Evolutionary conservation across 148 eudicot genomes (phyloP).

Genomic region (Polygonum aviculare): DNA sequence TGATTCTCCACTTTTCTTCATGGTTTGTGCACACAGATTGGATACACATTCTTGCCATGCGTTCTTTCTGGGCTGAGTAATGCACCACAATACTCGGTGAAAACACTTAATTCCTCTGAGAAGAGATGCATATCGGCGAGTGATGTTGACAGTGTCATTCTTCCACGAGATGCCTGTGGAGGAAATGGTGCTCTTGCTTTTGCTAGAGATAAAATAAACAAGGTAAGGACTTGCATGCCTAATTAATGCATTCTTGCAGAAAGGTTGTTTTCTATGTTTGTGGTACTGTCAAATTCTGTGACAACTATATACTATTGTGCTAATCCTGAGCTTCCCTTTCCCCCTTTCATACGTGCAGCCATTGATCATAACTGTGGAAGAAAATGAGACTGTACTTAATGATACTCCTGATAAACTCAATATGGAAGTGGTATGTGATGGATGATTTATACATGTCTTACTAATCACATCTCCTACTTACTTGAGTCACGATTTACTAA

Average conservation of each 20-base stretch:
- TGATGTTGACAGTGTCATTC: conserved; percentile 89
- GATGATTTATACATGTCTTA: not conserved
- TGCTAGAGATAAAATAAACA: conserved; percentile 39
- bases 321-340: not conserved
- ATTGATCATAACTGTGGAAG: conserved; percentile 74
- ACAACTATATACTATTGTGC: not conserved
- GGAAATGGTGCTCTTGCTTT: conserved; percentile 82
- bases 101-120: conserved; percentile 22
- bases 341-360: conserved; percentile 44
- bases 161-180: conserved; percentile 74
- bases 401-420: conserved; percentile 75
- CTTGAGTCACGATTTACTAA: not conserved
- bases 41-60: conserved; percentile 94
- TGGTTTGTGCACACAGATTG: conserved; percentile 40
- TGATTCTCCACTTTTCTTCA: not conserved
- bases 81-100: conserved; percentile 74
- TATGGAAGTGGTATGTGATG: conserved; percentile 48
- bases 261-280: not conserved
- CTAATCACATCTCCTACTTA: not conserved
- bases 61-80: conserved; percentile 88
- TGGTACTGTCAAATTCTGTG: not conserved
- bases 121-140: conserved; percentile 51
- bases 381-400: conserved; percentile 74
- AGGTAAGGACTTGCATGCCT: conserved; percentile 30
- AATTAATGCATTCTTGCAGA: not conserved